Base-by-base conservation (phyloP, 495 filamentous ascomycete genomes). In the Trypethelium eluteriae region DNA sequence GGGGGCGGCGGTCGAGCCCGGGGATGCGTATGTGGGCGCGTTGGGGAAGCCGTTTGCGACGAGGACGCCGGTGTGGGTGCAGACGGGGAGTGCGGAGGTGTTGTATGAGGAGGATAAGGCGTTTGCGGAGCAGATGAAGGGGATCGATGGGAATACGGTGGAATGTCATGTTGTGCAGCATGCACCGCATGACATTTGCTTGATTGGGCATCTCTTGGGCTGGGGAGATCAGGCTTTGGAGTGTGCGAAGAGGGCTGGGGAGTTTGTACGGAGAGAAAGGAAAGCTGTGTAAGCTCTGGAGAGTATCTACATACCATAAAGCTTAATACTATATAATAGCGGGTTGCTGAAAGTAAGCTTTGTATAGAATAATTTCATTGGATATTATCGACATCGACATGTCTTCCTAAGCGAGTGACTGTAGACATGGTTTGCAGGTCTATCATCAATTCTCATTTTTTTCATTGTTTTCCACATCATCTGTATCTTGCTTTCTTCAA, bases 101-200 rank as follows among this genome's bases (percentile, higher is more conserved):
- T 66, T 81, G 65, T 77, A 18, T 50, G 70, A 74, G 38, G 76
- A 81, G 32, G 72, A 75, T 61, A 66, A 62, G 49, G 59, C 70
- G 65, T 73, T 78, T 47, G 75, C 70, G 16, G 69, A 74, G 34
- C 39, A 62, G 62, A 78, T 80, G 67, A 68, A 66, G 61, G 39
- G 47, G 41, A 46, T 63, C 25, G 70, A 64, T 25, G 70, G 76
- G 50, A 74, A 76, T 68, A 34, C 0, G 1, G 72, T 80, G 2
- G 73, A 74, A 49, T 57, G 78, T 12, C 72, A 73, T 62, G 71
- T 76, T 61, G 74, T 77, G 62, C 65, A 72, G 62, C 46, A 59
- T n/a, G 70, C 69, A 50, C 74, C 75, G 16, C 79, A 81, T 69
- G 78, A 81, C 76, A 59, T 80, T 35, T 65, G 76, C 39, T 71